Percentiles rank a stretch among this genome's conserved stretches.
Conservation (phyloP, 2,329 filamentous ascomycete genomes). For the Mycocentrospora acerina region DNA sequence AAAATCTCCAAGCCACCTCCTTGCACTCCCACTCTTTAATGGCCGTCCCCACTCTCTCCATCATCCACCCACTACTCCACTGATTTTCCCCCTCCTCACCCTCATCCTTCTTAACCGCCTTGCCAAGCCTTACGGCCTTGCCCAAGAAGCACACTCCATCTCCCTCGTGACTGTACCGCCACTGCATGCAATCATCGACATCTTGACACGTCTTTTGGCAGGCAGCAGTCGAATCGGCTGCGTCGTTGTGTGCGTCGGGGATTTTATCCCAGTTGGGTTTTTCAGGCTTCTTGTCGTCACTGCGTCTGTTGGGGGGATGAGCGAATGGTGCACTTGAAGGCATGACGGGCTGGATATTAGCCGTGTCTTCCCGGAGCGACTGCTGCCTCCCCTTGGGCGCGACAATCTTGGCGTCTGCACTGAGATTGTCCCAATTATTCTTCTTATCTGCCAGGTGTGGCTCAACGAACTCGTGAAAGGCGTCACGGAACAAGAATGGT, state of each 20-base stretch:
- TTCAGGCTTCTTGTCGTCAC: neutral
- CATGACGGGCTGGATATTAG: no score
- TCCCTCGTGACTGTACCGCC: conserved; percentile 28
- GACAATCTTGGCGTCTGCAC: conserved; percentile 18
- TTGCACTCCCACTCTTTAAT: conserved; percentile 32
- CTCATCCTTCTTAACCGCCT: conserved; percentile 10
- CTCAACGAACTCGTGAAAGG: conserved; percentile 33
- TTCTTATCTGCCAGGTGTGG: conserved; percentile 31
- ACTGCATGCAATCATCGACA: conserved; percentile 40
- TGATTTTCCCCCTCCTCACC: conserved; percentile 14
- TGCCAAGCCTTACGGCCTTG: conserved; percentile 33
- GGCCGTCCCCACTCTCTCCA: conserved; percentile 27
- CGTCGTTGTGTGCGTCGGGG: conserved; percentile 19
- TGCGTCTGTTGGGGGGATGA: no score
- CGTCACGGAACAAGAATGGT: conserved; percentile 38
- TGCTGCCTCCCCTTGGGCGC: conserved; percentile 18
- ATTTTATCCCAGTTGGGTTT: conserved; percentile 19
- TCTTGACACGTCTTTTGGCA: conserved; percentile 33
- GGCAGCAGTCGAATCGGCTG: conserved; percentile 20
- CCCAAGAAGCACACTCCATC: conserved; percentile 38
- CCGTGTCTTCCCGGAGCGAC: conserved; percentile 12
- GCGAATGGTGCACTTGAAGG: no score
- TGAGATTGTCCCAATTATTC: conserved; percentile 39
- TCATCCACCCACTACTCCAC: conserved; percentile 42
- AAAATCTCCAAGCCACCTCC: conserved; percentile 31